phyloP scores from a whole-genome alignment of 1,284 basidiomycete species.

The Ustilago bromivora region DNA sequence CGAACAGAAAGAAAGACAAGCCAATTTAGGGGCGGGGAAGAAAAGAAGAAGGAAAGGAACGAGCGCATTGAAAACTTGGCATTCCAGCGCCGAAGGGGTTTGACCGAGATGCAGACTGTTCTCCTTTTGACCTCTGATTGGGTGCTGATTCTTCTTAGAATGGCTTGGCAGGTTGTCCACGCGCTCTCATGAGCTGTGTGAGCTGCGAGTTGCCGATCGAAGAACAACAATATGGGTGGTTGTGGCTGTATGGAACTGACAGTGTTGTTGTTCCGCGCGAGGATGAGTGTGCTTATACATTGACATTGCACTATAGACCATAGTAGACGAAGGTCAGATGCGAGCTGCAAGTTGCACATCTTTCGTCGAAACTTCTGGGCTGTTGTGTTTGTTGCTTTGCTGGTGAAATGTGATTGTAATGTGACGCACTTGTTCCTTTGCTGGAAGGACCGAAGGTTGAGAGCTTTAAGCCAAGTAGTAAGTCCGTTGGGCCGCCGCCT shows the following conservation, averaged over 20 bases:
- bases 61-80: slow-evolving; percentile 13
- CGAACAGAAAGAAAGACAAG: neutral
- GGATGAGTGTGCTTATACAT: neutral
- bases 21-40: slow-evolving; percentile 10
- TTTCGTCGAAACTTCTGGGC: neutral
- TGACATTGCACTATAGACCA: too few relatives aligned
- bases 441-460: neutral
- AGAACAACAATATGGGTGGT: neutral
- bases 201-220: too few relatives aligned
- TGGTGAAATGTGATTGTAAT: slow-evolving; percentile 5
- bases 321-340: neutral
- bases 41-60: slow-evolving; percentile 22
- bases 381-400: neutral
- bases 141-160: neutral
- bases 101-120: neutral
- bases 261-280: neutral
- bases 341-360: slow-evolving; percentile 18
- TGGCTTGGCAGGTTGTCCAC: slow-evolving; percentile 2
- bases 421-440: neutral
- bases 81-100: neutral
- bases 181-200: neutral
- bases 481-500: neutral
- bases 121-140: neutral
- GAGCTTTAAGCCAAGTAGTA: neutral
- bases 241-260: neutral